Evolutionary conservation across 2,329 filamentous ascomycete species (phyloP).

Genomic region (Orbilia ellipsospora): DNA sequence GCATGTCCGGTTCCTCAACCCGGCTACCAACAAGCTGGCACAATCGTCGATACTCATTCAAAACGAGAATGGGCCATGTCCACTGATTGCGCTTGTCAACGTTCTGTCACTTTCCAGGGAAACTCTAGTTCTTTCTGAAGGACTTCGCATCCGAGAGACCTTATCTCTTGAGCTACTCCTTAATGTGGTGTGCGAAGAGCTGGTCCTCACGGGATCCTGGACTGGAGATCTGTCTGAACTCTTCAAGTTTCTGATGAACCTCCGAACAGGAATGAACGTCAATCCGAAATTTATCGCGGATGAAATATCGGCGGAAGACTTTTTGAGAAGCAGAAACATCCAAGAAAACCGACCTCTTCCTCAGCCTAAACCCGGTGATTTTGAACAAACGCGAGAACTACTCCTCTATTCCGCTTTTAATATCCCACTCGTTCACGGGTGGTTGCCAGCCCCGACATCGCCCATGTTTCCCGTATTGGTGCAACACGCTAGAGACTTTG

Average conservation of each 20-base stretch:
- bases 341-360: slow-evolving; percentile 59
- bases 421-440: slow-evolving; percentile 90
- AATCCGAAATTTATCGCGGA: slow-evolving; percentile 83
- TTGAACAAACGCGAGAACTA: slow-evolving; percentile 89
- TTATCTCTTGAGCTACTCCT: slow-evolving; percentile 86
- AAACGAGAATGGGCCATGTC: slow-evolving; percentile 94
- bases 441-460: slow-evolving; percentile 78
- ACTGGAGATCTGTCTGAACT: slow-evolving; percentile 84
- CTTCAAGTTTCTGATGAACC: slow-evolving; percentile 84
- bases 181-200: slow-evolving; percentile 90
- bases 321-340: slow-evolving; percentile 44
- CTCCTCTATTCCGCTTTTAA: slow-evolving; percentile 89
- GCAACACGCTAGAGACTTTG: slow-evolving; percentile 83
- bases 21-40: slow-evolving; percentile 71
- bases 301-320: slow-evolving; percentile 61
- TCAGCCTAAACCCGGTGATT: slow-evolving; percentile 72
- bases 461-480: slow-evolving; percentile 76
- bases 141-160: slow-evolving; percentile 82
- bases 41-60: slow-evolving; percentile 90
- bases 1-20: slow-evolving; percentile 85
- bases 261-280: slow-evolving; percentile 98
- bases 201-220: slow-evolving; percentile 78
- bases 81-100: slow-evolving; percentile 91
- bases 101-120: slow-evolving; percentile 80
- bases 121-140: slow-evolving; percentile 78